These are phyloP conservation scores for Dioszegia crocea DNA, from an alignment of 768 basidiomycete species.

Conservation along the genomic window DNA sequence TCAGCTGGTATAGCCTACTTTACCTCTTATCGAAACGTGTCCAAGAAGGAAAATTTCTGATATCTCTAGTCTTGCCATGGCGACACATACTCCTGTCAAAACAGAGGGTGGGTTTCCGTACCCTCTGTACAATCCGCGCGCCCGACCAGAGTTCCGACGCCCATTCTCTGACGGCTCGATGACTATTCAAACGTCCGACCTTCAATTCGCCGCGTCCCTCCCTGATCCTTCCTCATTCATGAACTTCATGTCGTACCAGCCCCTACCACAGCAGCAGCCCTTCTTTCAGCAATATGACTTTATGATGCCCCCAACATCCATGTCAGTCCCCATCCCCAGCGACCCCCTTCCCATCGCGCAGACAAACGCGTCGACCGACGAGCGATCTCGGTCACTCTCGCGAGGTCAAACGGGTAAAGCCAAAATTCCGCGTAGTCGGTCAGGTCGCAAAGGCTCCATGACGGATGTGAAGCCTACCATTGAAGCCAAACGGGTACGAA, in stretches of 20 bases:
- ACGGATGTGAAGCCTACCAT: slow-evolving; percentile 23
- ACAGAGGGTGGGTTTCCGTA: slow-evolving; percentile 6
- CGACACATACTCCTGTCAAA: not conserved
- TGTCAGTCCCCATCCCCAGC: not conserved
- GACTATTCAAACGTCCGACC: slow-evolving; percentile 31
- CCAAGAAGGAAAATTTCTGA: too few relatives aligned
- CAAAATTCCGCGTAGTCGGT: slow-evolving; percentile 17
- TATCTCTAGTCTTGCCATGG: not conserved
- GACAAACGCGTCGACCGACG: not conserved
- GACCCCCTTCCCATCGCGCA: not conserved
- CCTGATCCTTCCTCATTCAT: slow-evolving; percentile 13
- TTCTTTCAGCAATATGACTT: slow-evolving; percentile 6
- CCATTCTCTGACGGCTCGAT: slow-evolving; percentile 38
- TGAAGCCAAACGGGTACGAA: not conserved
- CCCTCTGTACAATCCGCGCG: not conserved
- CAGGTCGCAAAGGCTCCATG: slow-evolving; percentile 33
- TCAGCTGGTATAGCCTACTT: too few relatives aligned
- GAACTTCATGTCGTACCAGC: slow-evolving; percentile 3
- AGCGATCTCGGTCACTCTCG: slow-evolving; percentile 29
- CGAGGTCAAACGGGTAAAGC: slow-evolving; percentile 23
- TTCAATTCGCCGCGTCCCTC: slow-evolving; percentile 15
- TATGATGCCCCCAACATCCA: not conserved
- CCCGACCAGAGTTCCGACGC: slow-evolving; percentile 12
- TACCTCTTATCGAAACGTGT: too few relatives aligned
- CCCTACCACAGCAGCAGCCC: slow-evolving; percentile 1